Percentiles rank a stretch among this genome's conserved stretches.
Conservation (phyloP, 768 basidiomycete species). For the Suillus subluteus region DNA sequence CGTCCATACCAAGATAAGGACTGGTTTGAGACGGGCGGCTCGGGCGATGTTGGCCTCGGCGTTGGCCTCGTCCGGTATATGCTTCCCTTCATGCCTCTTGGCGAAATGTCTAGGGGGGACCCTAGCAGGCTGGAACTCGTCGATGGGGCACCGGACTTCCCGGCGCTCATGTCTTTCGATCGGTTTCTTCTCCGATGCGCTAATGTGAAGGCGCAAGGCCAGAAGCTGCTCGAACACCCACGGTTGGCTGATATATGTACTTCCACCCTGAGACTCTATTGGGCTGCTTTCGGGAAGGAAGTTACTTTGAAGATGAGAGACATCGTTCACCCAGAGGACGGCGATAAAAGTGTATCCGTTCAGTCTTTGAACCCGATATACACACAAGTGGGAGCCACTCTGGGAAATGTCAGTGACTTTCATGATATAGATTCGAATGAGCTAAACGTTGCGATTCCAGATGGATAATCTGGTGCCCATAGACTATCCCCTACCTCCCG, state of each 20-base stretch:
- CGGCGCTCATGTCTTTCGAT: conserved; percentile 42
- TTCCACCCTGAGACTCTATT: conserved; percentile 16
- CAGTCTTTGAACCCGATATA: conserved; percentile 21
- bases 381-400: conserved; percentile 26
- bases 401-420: conserved; percentile 41
- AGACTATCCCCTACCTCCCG: conserved; percentile 32
- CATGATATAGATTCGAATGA: background rate
- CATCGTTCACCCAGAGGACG: background rate
- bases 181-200: conserved; percentile 51
- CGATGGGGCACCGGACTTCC: conserved; percentile 42
- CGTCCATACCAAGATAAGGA: conserved; percentile 49
- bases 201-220: conserved; percentile 40
- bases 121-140: conserved; percentile 36
- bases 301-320: conserved; percentile 20
- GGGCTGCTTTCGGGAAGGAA: conserved; percentile 27
- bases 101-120: conserved; percentile 12
- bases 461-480: conserved; percentile 39
- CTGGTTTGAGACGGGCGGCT: conserved; percentile 50
- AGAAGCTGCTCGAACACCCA: conserved; percentile 41
- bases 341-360: conserved; percentile 1
- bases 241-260: conserved; percentile 45
- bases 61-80: conserved; percentile 48
- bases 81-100: conserved; percentile 51
- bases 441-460: conserved; percentile 22
- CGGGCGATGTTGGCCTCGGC: conserved; percentile 41